Evolutionary conservation across 2,329 filamentous ascomycete species (phyloP).

Genomic region (Stagonosporopsis cucurbitacearum): DNA sequence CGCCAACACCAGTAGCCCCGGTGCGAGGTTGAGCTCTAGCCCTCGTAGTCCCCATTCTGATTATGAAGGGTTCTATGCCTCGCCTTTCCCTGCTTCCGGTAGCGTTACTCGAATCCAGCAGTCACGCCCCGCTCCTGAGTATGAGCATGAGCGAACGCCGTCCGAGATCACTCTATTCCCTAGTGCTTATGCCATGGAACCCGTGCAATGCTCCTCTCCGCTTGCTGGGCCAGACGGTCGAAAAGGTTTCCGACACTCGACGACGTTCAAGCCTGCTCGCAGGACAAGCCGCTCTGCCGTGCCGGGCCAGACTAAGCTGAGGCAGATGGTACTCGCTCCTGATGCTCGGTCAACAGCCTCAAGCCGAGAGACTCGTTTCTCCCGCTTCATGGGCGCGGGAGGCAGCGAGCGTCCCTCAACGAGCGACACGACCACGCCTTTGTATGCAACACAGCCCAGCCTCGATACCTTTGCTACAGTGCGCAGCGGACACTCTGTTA

Average conservation of each 20-base stretch:
- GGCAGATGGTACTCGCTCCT: constrained; percentile 44
- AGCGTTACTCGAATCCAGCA: constrained; percentile 33
- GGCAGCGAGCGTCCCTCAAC: constrained; percentile 40
- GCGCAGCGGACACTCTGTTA: constrained; percentile 6
- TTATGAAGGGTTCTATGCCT: constrained; percentile 31
- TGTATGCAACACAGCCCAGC: constrained; percentile 27
- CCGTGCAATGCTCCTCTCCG: constrained; percentile 22
- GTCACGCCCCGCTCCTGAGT: not conserved
- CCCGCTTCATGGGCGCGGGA: constrained; percentile 24
- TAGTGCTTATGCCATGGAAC: constrained; percentile 16
- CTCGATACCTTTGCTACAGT: constrained; percentile 20
- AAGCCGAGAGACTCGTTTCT: constrained; percentile 28
- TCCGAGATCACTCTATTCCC: constrained; percentile 35
- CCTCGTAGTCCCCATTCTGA: constrained; percentile 20
- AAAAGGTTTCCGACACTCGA: constrained; percentile 24
- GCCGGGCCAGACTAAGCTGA: constrained; percentile 42
- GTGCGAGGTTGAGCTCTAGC: constrained; percentile 29
- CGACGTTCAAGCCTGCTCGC: constrained; percentile 26
- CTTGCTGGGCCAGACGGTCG: constrained; percentile 16
- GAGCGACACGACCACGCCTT: constrained; percentile 39
- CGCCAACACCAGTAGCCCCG: constrained; percentile 47
- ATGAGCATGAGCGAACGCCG: constrained; percentile 25
- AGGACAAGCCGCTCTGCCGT: constrained; percentile 40
- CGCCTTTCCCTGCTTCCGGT: constrained; percentile 27
- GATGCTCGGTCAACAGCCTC: constrained; percentile 30